Percentiles rank a stretch among this genome's conserved stretches.
These are phyloP conservation scores for Colletotrichum cordylinicola DNA, from an alignment of 2,329 filamentous ascomycete species.

Conservation along the genomic window DNA sequence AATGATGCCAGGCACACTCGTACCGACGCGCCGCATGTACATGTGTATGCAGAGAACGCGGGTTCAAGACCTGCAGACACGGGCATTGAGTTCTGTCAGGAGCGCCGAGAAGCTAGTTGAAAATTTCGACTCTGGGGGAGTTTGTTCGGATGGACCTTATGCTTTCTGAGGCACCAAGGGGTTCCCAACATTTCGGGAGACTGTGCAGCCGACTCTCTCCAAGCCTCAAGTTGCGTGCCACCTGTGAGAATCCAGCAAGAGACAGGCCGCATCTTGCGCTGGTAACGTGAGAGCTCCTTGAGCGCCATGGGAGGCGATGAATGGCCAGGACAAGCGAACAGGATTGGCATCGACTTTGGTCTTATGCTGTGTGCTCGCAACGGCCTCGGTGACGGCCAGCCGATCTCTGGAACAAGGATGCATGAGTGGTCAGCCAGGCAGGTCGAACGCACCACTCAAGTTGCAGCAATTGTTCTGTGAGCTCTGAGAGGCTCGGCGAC, in stretches of 20 bases:
- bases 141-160: neutral
- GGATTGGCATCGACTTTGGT: neutral
- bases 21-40: neutral
- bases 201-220: neutral
- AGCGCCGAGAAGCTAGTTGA: neutral
- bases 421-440: neutral
- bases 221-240: neutral
- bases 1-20: constrained; percentile 8
- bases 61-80: constrained; percentile 10
- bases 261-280: neutral
- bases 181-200: neutral
- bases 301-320: neutral
- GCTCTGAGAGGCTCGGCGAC: constrained; percentile 14
- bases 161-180: neutral
- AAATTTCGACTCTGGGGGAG: neutral
- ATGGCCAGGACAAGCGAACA: constrained; percentile 1
- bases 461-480: neutral
- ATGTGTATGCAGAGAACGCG: neutral
- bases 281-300: neutral
- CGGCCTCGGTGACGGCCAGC: neutral
- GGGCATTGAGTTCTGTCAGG: neutral
- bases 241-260: neutral
- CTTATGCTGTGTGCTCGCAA: neutral
- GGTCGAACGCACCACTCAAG: constrained; percentile 2
- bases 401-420: constrained; percentile 7